These are phyloP conservation scores for Ceratocystis albifundus DNA, from an alignment of 2,329 filamentous ascomycete species.

Conservation along the genomic window DNA sequence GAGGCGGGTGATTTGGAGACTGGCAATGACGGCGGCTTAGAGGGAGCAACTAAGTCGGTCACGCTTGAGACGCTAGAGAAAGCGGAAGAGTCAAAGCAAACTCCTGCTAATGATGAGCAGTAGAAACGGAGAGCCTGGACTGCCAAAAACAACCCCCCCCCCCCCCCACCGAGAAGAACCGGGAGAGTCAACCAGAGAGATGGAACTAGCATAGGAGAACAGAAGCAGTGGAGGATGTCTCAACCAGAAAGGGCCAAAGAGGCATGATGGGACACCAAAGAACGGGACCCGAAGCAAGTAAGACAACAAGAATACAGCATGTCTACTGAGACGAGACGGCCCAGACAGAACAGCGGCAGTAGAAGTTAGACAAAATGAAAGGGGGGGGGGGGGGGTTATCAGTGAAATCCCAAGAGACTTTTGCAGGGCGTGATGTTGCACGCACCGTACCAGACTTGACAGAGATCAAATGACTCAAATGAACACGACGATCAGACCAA, in stretches of 20 bases:
- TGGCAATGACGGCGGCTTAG: conserved; percentile 30
- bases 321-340: conserved; percentile 7
- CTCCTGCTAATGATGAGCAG: background rate
- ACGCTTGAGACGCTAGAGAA: conserved; percentile 22
- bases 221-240: conserved; percentile 9
- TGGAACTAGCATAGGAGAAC: background rate
- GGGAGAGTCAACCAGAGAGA: background rate
- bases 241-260: background rate
- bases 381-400: too few species aligned
- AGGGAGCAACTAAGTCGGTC: conserved; percentile 27
- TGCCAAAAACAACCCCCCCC: background rate
- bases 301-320: conserved; percentile 2
- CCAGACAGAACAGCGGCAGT: background rate
- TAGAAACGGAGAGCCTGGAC: background rate
- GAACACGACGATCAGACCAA: background rate
- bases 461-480: background rate
- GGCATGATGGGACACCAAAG: background rate
- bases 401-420: background rate
- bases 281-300: background rate
- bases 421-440: background rate
- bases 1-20: conserved; percentile 39
- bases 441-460: background rate
- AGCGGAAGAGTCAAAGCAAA: conserved; percentile 13
- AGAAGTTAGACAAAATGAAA: conserved; percentile 7
- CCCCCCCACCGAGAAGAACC: background rate